Conservation (phyloP, 371 early-diverging fungal genomes). For the Encephalitozoon romaleae region DNA sequence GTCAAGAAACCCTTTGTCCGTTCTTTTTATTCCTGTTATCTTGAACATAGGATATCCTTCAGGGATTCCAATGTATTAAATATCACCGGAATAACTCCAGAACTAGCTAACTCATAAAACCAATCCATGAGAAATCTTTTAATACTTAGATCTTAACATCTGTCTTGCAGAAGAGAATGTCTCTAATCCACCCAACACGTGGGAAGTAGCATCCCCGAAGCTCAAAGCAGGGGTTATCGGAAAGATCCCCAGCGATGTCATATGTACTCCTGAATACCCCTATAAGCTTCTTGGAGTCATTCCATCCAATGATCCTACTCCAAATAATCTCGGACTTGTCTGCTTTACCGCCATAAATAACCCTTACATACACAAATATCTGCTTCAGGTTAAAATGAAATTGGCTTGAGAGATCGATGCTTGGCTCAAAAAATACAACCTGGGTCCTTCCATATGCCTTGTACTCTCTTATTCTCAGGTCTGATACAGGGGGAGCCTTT, state of each 20-base stretch:
- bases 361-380: slow-evolving; percentile 45
- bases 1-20: neutral
- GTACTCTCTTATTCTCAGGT: neutral
- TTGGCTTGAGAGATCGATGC: slow-evolving; percentile 35
- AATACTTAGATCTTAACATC: neutral
- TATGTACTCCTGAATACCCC: slow-evolving; percentile 18
- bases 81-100: neutral
- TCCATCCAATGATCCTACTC: slow-evolving; percentile 39
- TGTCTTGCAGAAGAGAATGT: slow-evolving; percentile 18
- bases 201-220: slow-evolving; percentile 43
- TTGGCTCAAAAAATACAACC: slow-evolving; percentile 30
- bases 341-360: neutral
- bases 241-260: neutral
- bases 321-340: slow-evolving; percentile 42
- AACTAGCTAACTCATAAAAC: no score
- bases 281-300: slow-evolving; percentile 16
- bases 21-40: slow-evolving; percentile 1
- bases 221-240: slow-evolving; percentile 18
- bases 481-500: neutral
- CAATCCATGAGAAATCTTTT: neutral
- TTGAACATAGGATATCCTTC: neutral
- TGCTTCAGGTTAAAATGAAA: slow-evolving; percentile 51
- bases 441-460: neutral
- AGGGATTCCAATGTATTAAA: neutral
- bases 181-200: slow-evolving; percentile 31